Evolutionary conservation across 352 stramenopile species (phyloP), one percentile per base, ranked within the genome.

Genomic region (Blastocystis sp.): DNA sequence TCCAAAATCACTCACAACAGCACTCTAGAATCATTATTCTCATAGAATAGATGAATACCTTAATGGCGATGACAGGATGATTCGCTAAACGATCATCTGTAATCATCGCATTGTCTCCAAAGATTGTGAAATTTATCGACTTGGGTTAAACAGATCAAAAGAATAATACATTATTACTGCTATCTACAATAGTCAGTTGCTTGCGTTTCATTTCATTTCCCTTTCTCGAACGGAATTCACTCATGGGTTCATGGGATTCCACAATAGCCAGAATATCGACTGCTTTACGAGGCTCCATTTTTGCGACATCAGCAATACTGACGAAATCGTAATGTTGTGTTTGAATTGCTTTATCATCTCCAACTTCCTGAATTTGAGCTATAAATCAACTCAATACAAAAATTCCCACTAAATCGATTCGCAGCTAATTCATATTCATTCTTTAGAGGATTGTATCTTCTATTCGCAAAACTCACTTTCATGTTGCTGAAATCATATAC

Each of bases 401-500:
- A 27, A 53, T 27, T 22, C 11, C 13, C 30, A 84, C 73, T 66
- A 17, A 35, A 62, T 22, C 73, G 73, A 69, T 42, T 62, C 7
- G 48, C 44, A 0, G 51, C 35, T 19, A 84, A 40, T 44, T 84
- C 73, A 57, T 84, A 84, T 42, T 84, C 73, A 42, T 84, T 84
- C 24, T 84, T 84, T 51, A 84, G 30, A 37, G 73, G 57, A 35
- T 84, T 84, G 35, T 68, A 84, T 7, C 19, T 54, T 22, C 53
- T 17, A n/a, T 60, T 58, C 7, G 73, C 73, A n/a, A 68, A 84
- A 24, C 73, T 44, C 44, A 84, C 59, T 48, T 84, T 84, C 44
- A 84, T 53, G 51, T 84, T 84, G 73, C 48, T 54, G 73, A 84
- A 66, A 51, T 84, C 73, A 33, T 84, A 84, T 37, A 84, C 73